phyloP scores from a whole-genome alignment of 768 basidiomycete species.

The Tephrocybe sp. region DNA sequence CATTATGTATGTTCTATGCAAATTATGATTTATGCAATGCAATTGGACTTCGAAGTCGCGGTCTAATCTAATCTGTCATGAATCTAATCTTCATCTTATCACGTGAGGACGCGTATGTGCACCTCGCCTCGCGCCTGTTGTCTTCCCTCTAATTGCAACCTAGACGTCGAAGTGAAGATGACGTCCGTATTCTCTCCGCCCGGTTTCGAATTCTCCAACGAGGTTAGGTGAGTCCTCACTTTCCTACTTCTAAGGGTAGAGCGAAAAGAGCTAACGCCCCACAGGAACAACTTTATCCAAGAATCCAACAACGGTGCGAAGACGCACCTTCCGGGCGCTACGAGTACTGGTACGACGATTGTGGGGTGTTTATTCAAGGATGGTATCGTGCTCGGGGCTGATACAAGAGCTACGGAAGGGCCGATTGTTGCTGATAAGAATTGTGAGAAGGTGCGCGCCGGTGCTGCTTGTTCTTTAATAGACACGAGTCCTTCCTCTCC shows the following conservation, averaged over 20 bases:
- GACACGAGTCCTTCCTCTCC: too few relatives aligned
- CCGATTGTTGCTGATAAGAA: constrained; percentile 98
- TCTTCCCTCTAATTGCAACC: too few relatives aligned
- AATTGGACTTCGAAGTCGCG: too few relatives aligned
- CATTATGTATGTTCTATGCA: too few relatives aligned
- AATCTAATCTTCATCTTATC: too few relatives aligned
- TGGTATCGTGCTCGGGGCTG: constrained; percentile 93
- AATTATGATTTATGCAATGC: too few relatives aligned
- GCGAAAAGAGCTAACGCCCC: too few relatives aligned
- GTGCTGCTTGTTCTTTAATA: too few relatives aligned
- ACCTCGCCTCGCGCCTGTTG: too few relatives aligned
- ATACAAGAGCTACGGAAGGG: constrained; percentile 94
- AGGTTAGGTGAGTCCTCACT: constrained; percentile 48
- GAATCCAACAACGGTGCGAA: constrained; percentile 65
- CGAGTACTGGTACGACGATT: constrained; percentile 96
- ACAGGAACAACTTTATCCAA: constrained; percentile 78
- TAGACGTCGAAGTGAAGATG: too few relatives aligned
- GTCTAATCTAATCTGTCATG: too few relatives aligned
- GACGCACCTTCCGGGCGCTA: constrained; percentile 78
- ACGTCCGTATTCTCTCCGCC: constrained; percentile 48
- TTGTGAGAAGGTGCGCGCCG: constrained; percentile 95
- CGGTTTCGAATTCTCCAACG: constrained; percentile 82
- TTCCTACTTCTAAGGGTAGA: accelerated
- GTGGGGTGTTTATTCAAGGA: constrained; percentile 93
- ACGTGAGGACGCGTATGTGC: too few relatives aligned